Evolutionary conservation across 345 rosid species (phyloP).

Genomic region (Durio zibethinus): DNA sequence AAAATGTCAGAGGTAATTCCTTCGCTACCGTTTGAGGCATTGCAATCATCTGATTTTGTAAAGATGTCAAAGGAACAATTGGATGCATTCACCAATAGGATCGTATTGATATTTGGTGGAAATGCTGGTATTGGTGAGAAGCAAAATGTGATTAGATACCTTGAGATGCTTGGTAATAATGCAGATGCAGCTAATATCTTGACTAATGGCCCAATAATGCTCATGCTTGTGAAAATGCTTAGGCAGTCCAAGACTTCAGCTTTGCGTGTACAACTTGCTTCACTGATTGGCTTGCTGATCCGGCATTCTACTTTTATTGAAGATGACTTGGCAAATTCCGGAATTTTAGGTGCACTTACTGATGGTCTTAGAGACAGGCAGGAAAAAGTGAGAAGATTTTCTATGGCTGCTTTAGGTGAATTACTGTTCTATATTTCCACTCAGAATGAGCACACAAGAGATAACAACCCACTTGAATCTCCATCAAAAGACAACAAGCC

Average conservation of each 20-base stretch:
- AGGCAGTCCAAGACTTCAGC: conserved; percentile 79
- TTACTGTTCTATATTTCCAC: conserved; percentile 92
- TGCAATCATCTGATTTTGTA: conserved; percentile 66
- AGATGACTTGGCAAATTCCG: conserved; percentile 87
- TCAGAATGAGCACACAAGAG: conserved; percentile 71
- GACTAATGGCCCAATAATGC: conserved; percentile 95
- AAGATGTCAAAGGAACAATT: conserved; percentile 78
- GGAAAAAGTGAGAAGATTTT: conserved; percentile 92
- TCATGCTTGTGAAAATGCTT: conserved; percentile 85
- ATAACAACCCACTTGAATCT: conserved; percentile 63
- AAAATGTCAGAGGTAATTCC: conserved; percentile 57
- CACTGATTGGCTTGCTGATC: conserved; percentile 83
- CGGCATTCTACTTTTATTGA: conserved; percentile 87
- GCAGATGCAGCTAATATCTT: conserved; percentile 86
- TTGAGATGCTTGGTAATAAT: conserved; percentile 81
- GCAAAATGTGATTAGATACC: conserved; percentile 83
- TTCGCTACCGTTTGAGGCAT: conserved; percentile 73
- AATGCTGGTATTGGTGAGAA: conserved; percentile 73
- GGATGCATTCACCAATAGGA: conserved; percentile 55
- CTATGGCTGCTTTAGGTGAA: conserved; percentile 98
- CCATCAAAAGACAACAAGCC: conserved; percentile 75
- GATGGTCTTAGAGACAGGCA: conserved; percentile 91
- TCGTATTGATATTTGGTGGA: conserved; percentile 58
- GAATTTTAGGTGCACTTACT: conserved; percentile 79
- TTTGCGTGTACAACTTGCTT: conserved; percentile 88